Percentiles rank a stretch among this genome's conserved stretches.
phyloP scores from a whole-genome alignment of 768 basidiomycete species.

The Naganishia friedmannii region DNA sequence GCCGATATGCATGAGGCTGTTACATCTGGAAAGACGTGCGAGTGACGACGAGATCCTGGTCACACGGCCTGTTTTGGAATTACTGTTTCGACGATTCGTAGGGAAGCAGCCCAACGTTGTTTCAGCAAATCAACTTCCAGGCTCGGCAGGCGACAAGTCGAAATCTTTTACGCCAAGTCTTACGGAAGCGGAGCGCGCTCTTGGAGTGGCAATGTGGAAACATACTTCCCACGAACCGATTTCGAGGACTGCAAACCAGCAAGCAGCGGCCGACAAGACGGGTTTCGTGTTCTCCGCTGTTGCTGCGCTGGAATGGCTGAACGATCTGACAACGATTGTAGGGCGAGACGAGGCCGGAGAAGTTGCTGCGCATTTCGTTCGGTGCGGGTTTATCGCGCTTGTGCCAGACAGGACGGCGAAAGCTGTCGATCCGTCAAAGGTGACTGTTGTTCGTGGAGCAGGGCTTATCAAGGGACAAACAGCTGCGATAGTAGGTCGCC shows the following conservation, averaged over 20 bases:
- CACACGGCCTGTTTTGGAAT: constrained; percentile 86
- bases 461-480: constrained; percentile 41
- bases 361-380: constrained; percentile 95
- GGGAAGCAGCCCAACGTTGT: constrained; percentile 79
- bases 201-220: constrained; percentile 20
- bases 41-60: constrained; percentile 97
- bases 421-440: constrained; percentile 41
- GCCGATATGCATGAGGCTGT: constrained; percentile 94
- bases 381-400: constrained; percentile 82
- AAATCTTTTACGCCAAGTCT: background rate
- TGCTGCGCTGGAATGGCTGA: constrained; percentile 89
- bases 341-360: constrained; percentile 95
- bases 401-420: constrained; percentile 56
- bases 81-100: constrained; percentile 91
- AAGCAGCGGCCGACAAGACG: background rate
- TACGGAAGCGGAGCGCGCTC: constrained; percentile 20
- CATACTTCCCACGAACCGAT: background rate
- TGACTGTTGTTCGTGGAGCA: constrained; percentile 43
- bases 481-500: background rate
- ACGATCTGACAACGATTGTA: constrained; percentile 93
- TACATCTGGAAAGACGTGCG: constrained; percentile 89
- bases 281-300: constrained; percentile 75
- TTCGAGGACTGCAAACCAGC: constrained; percentile 27
- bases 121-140: constrained; percentile 62
- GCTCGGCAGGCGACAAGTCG: background rate